Conservation (phyloP, 2,329 filamentous ascomycete species). For the Cladosporium colombiae region DNA sequence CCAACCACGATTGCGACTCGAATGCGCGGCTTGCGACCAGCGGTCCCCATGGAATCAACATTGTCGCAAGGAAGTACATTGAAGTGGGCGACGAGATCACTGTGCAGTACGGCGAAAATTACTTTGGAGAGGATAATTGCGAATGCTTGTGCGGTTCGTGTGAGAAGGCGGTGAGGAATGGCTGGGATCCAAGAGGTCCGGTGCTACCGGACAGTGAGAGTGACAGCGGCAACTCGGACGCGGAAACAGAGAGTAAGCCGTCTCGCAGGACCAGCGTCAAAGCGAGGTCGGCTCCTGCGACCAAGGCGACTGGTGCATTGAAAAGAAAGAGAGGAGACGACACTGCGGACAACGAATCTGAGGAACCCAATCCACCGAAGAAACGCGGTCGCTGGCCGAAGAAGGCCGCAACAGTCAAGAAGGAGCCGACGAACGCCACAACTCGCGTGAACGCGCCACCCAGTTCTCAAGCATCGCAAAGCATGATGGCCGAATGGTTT, state of each 20-base stretch:
- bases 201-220: slow-evolving; percentile 35
- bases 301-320: slow-evolving; percentile 4
- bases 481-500: slow-evolving; percentile 20
- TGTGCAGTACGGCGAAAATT: slow-evolving; percentile 91
- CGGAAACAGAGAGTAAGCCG: slow-evolving; percentile 31
- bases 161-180: slow-evolving; percentile 73
- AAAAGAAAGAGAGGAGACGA: slow-evolving; percentile 29
- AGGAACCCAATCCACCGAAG: background rate
- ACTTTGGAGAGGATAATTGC: slow-evolving; percentile 92
- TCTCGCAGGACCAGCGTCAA: slow-evolving; percentile 5
- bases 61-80: slow-evolving; percentile 81
- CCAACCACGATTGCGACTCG: slow-evolving; percentile 94
- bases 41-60: slow-evolving; percentile 84
- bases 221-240: slow-evolving; percentile 38
- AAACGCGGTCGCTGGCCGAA: slow-evolving; percentile 17
- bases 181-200: slow-evolving; percentile 66
- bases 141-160: slow-evolving; percentile 92
- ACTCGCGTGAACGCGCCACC: background rate
- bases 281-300: background rate
- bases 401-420: background rate
- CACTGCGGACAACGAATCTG: slow-evolving; percentile 6
- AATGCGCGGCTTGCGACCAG: slow-evolving; percentile 86
- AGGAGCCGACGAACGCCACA: background rate
- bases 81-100: slow-evolving; percentile 91
- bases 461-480: slow-evolving; percentile 3